These are phyloP conservation scores for Alternaria alternata DNA, from an alignment of 2,329 filamentous ascomycete genomes.

Conservation along the genomic window DNA sequence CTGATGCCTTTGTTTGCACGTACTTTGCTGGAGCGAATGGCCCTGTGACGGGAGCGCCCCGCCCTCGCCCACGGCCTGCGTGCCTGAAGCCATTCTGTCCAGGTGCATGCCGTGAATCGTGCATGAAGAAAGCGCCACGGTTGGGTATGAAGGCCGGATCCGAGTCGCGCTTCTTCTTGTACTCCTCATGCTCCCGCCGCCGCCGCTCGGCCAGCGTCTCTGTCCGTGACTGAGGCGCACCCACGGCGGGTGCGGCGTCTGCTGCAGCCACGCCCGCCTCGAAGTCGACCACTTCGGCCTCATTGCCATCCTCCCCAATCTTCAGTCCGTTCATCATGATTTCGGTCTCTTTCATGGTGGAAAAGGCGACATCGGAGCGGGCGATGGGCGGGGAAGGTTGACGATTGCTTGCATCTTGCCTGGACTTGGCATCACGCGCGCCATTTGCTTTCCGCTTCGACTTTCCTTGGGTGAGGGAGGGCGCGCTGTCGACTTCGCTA, in stretches of 20 bases:
- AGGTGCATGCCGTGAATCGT: constrained; percentile 85
- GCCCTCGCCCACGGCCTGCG: constrained; percentile 68
- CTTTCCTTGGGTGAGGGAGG: constrained; percentile 47
- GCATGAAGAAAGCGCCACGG: constrained; percentile 94
- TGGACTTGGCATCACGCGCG: constrained; percentile 42
- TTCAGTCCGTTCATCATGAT: constrained; percentile 68
- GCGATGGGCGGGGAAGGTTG: constrained; percentile 48
- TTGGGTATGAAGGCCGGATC: constrained; percentile 95
- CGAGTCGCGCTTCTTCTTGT: constrained; percentile 84
- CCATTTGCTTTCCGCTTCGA: constrained; percentile 51
- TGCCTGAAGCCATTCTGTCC: constrained; percentile 80
- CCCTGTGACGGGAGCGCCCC: constrained; percentile 61
- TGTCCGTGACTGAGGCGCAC: constrained; percentile 45
- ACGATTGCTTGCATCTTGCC: constrained; percentile 35
- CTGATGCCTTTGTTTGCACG: constrained; percentile 39
- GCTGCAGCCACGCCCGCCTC: constrained; percentile 53
- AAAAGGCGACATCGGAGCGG: constrained; percentile 50
- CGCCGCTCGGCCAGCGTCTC: constrained; percentile 73
- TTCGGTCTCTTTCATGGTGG: constrained; percentile 64
- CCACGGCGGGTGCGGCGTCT: constrained; percentile 52
- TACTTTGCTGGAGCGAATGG: constrained; percentile 68
- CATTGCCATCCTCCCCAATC: constrained; percentile 53
- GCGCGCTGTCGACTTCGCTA: constrained; percentile 59
- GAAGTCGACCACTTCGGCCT: constrained; percentile 60
- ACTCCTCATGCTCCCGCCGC: constrained; percentile 88